Conservation (phyloP, 345 rosid species). For the Hibiscus mutabilis region DNA sequence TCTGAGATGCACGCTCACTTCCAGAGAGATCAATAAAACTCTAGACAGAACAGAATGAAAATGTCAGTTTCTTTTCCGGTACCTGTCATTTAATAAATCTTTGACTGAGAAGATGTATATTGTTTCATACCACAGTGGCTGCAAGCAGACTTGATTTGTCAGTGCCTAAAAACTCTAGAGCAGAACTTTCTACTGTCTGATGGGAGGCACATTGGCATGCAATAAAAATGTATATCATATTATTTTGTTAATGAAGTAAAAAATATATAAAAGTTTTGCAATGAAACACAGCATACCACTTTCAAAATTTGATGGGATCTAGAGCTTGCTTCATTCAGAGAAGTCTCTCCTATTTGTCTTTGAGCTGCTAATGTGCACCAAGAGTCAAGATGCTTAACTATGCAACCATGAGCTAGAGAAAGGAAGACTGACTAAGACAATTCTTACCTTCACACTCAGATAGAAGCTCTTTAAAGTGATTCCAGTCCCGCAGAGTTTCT, state of each 20-base stretch:
- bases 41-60: neutral
- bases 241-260: neutral
- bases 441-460: neutral
- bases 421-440: neutral
- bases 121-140: slow-evolving; percentile 2
- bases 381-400: neutral
- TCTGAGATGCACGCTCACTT: slow-evolving; percentile 1
- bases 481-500: neutral
- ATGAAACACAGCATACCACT: neutral
- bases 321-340: neutral
- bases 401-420: neutral
- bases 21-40: neutral
- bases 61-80: neutral
- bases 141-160: neutral
- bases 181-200: slow-evolving; percentile 4
- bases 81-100: neutral
- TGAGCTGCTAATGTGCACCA: neutral
- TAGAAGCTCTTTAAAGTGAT: neutral
- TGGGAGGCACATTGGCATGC: neutral
- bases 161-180: neutral
- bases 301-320: slow-evolving; percentile 3
- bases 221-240: neutral
- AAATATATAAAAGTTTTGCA: neutral
- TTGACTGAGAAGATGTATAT: neutral
- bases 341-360: slow-evolving; percentile 1